A percentile compares a stretch with the other conserved stretches of the same genome.
Conservation (phyloP, 495 filamentous ascomycete species). For the Hypoxylon subgilvum region DNA sequence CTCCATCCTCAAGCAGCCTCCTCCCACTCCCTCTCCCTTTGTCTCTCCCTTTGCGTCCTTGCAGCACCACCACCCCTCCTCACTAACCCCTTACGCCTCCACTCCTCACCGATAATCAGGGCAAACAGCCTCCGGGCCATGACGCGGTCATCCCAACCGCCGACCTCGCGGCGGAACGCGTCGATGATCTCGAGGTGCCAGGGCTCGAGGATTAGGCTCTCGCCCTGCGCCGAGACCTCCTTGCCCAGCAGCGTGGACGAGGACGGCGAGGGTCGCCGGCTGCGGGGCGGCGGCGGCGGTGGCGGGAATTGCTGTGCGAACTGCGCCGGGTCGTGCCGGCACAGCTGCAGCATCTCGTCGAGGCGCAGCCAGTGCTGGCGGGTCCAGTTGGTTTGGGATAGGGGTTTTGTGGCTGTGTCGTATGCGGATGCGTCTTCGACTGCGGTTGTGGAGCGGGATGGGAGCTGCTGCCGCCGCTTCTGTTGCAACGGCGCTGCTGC, state of each 20-base stretch:
- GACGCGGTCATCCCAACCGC: constrained; percentile 52
- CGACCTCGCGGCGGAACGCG: constrained; percentile 50
- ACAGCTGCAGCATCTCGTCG: constrained; percentile 45
- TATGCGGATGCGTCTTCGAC: background rate
- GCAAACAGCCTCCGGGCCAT: constrained; percentile 59
- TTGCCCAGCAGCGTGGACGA: constrained; percentile 44
- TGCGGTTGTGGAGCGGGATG: background rate
- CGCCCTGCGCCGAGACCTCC: constrained; percentile 42
- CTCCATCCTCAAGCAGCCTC: no score
- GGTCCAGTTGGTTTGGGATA: constrained; percentile 50
- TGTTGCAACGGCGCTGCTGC: background rate
- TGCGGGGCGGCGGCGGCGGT: constrained; percentile 6
- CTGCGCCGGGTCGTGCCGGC: constrained; percentile 31
- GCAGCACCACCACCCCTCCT: no score
- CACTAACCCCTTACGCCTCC: constrained; percentile 39
- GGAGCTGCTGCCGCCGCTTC: no score
- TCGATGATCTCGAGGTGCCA: constrained; percentile 62
- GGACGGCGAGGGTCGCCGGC: constrained; percentile 6
- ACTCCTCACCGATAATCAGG: constrained; percentile 54
- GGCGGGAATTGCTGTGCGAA: constrained; percentile 44
- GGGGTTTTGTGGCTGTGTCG: constrained; percentile 6
- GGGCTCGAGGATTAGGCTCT: constrained; percentile 48
- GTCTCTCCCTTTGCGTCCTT: no score
- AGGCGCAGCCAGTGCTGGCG: constrained; percentile 51
- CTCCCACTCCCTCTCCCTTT: no score